A percentile compares a stretch with the other conserved stretches of the same genome.
phyloP scores from a whole-genome alignment of 805 yeast species.

The Pichia sporocuriosa region DNA sequence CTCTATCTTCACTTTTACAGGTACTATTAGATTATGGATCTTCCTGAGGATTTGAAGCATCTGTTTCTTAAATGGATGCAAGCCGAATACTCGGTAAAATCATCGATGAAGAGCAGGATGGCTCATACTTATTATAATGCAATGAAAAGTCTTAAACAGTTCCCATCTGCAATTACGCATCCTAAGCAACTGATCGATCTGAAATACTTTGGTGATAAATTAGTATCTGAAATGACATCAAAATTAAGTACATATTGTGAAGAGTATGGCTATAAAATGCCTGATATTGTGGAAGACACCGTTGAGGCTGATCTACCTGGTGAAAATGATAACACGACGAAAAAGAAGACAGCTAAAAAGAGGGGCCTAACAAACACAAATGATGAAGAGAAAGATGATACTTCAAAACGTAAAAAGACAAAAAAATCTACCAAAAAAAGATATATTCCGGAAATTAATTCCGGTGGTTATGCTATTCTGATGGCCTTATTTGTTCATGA shows the following conservation, averaged over 20 bases:
- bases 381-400: neutral
- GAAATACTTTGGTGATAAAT: slow-evolving; percentile 67
- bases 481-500: slow-evolving; percentile 51
- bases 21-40: slow-evolving; percentile 30
- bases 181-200: slow-evolving; percentile 55
- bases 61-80: slow-evolving; percentile 55
- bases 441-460: slow-evolving; percentile 66
- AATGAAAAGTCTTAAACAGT: slow-evolving; percentile 39
- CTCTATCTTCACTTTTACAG: too few species aligned
- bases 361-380: neutral
- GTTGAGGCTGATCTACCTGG: neutral
- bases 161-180: slow-evolving; percentile 39
- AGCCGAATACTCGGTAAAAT: slow-evolving; percentile 33
- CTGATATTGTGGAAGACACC: slow-evolving; percentile 22
- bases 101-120: slow-evolving; percentile 15
- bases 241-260: slow-evolving; percentile 49
- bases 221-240: slow-evolving; percentile 43
- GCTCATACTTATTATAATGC: slow-evolving; percentile 53
- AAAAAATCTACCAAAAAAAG: slow-evolving; percentile 25
- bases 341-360: neutral
- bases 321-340: neutral
- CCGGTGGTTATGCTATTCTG: slow-evolving; percentile 83
- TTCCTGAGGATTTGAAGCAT: slow-evolving; percentile 43
- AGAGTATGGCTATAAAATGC: slow-evolving; percentile 42
- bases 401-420: slow-evolving; percentile 1